A percentile compares a stretch with the other conserved stretches of the same genome.
Conservation (phyloP, 306 rosid species). For the Senna siamea region DNA sequence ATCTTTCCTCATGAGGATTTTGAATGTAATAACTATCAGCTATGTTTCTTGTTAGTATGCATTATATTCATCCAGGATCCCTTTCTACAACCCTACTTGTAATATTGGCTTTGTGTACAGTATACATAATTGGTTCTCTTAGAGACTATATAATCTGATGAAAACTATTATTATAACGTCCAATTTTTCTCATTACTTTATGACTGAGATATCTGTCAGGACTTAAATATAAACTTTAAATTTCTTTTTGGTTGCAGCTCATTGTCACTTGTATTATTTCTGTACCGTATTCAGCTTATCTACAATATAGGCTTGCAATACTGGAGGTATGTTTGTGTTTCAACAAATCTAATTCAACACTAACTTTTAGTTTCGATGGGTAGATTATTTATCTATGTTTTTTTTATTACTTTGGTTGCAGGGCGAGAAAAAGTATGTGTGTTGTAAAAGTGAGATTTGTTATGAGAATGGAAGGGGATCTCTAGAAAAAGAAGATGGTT, state of each 20-base stretch:
- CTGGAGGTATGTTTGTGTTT: constrained; percentile 61
- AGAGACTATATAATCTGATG: neutral
- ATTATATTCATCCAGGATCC: neutral
- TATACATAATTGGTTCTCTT: neutral
- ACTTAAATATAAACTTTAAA: neutral
- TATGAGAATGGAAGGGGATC: constrained; percentile 30
- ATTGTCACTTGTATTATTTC: constrained; percentile 57
- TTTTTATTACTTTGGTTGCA: constrained; percentile 44
- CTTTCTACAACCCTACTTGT: constrained; percentile 7
- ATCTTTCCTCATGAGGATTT: neutral
- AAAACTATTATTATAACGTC: neutral
- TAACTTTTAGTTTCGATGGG: constrained; percentile 16
- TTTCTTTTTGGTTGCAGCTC: constrained; percentile 52
- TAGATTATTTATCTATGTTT: neutral
- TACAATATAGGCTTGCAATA: constrained; percentile 57
- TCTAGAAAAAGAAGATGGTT: constrained; percentile 32
- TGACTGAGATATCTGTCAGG: no score
- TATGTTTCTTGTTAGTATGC: neutral
- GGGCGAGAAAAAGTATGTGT: constrained; percentile 55
- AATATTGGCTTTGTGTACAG: neutral
- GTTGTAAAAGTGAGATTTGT: constrained; percentile 44
- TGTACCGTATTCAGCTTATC: constrained; percentile 57
- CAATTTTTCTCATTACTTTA: neutral
- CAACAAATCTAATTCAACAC: neutral
- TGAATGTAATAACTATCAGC: neutral